Conservation (phyloP, 352 stramenopile genomes). For the Phytophthora meadii region DNA sequence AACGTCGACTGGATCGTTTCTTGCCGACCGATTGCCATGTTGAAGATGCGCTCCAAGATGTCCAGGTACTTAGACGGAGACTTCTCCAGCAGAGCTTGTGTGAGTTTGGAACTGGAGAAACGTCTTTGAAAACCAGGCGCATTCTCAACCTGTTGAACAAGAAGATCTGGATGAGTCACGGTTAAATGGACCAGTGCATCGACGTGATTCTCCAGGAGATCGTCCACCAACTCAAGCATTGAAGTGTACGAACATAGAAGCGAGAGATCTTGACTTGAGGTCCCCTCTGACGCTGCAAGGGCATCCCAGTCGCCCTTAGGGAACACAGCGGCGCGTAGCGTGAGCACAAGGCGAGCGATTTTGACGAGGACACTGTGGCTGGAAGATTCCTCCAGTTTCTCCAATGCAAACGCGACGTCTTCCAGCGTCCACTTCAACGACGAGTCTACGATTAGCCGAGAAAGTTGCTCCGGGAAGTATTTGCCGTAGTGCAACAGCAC, state of each 20-base stretch:
- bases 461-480: constrained; percentile 77
- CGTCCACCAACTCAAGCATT: constrained; percentile 44
- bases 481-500: constrained; percentile 78
- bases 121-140: constrained; percentile 3
- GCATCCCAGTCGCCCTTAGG: constrained; percentile 38
- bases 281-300: constrained; percentile 14
- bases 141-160: constrained; percentile 41
- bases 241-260: constrained; percentile 46
- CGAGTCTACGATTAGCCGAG: constrained; percentile 75
- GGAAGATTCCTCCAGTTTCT: constrained; percentile 55
- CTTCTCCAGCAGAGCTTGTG: constrained; percentile 49
- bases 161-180: constrained; percentile 67
- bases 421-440: constrained; percentile 73
- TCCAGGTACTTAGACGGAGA: constrained; percentile 51
- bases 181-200: constrained; percentile 63
- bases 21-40: constrained; percentile 51
- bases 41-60: constrained; percentile 71
- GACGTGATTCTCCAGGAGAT: constrained; percentile 51
- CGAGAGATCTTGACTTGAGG: constrained; percentile 16
- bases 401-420: constrained; percentile 72
- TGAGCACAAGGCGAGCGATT: constrained; percentile 70
- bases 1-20: constrained; percentile 63
- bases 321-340: constrained; percentile 52
- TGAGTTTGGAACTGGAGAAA: constrained; percentile 55
- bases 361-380: constrained; percentile 62